A percentile compares a stretch with the other conserved stretches of the same genome.
phyloP scores from a whole-genome alignment of 1,139 yeast genomes.

The Lodderomyces oxycetoniae region DNA sequence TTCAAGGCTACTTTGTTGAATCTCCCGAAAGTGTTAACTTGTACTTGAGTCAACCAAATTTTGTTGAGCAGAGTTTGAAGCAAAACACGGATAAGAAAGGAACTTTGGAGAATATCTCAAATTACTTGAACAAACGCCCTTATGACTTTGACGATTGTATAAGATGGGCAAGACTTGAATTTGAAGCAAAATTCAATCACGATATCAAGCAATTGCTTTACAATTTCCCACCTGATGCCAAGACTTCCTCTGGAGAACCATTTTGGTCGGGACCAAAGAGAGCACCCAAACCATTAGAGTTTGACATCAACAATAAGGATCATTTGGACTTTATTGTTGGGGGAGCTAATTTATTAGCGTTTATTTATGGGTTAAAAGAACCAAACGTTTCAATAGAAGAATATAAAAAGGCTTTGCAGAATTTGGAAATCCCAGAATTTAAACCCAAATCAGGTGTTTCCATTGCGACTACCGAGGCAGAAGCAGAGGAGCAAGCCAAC shows the following conservation, averaged over 20 bases:
- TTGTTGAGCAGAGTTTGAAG: slow-evolving; percentile 83
- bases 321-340: slow-evolving; percentile 82
- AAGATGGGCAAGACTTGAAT: slow-evolving; percentile 89
- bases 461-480: slow-evolving; percentile 86
- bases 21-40: slow-evolving; percentile 90
- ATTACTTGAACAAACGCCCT: slow-evolving; percentile 75
- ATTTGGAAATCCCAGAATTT: slow-evolving; percentile 41
- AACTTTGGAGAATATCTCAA: slow-evolving; percentile 71
- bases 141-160: slow-evolving; percentile 89
- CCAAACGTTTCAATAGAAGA: slow-evolving; percentile 30
- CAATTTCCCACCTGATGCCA: slow-evolving; percentile 93
- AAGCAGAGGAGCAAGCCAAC: slow-evolving; percentile 74
- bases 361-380: slow-evolving; percentile 77
- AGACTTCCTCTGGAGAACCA: slow-evolving; percentile 84
- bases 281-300: slow-evolving; percentile 80
- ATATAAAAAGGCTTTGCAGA: slow-evolving; percentile 51
- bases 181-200: slow-evolving; percentile 76
- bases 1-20: slow-evolving; percentile 90
- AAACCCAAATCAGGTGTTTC: slow-evolving; percentile 69
- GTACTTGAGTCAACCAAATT: slow-evolving; percentile 87
- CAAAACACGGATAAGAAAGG: slow-evolving; percentile 91
- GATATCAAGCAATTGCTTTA: slow-evolving; percentile 86
- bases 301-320: slow-evolving; percentile 69
- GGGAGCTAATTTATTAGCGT: slow-evolving; percentile 90
- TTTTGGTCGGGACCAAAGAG: slow-evolving; percentile 99